phyloP scores from a whole-genome alignment of 805 yeast species.

The Wickerhamiella lipophila region DNA sequence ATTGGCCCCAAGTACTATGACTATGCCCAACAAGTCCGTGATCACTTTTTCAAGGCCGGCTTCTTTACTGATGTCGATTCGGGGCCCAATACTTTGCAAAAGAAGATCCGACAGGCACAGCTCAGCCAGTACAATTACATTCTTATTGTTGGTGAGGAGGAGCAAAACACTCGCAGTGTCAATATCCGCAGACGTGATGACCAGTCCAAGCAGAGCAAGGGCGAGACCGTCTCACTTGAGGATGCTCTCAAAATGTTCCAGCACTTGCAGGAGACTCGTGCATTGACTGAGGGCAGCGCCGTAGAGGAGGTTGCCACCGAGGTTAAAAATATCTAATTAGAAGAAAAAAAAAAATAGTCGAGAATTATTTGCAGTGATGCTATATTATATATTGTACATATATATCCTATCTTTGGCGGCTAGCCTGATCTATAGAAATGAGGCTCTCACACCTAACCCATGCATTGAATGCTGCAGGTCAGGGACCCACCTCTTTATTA shows the following conservation, averaged over 20 bases:
- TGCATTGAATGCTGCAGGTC: no score
- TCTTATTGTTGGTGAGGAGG: constrained; percentile 94
- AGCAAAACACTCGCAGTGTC: constrained; percentile 63
- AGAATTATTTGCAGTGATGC: no score
- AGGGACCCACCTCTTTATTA: no score
- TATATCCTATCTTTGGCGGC: no score
- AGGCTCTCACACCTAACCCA: no score
- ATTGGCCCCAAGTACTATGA: constrained; percentile 89
- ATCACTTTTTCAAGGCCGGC: constrained; percentile 48
- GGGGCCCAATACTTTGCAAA: constrained; percentile 90
- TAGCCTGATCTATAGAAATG: no score
- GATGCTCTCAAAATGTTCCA: constrained; percentile 58
- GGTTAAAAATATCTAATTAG: not conserved
- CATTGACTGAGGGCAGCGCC: constrained; percentile 28
- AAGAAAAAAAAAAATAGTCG: no score
- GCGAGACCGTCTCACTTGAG: constrained; percentile 60
- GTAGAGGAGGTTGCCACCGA: not conserved
- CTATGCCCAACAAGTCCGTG: constrained; percentile 74
- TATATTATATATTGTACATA: no score
- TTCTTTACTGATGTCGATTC: constrained; percentile 89
- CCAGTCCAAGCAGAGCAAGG: constrained; percentile 80
- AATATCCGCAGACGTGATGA: constrained; percentile 96
- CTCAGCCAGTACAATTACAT: constrained; percentile 87
- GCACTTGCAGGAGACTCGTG: constrained; percentile 57
- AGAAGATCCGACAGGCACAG: constrained; percentile 97